Base-by-base conservation (phyloP, 2,329 filamentous ascomycete genomes). In the Phialocephala subalpina region DNA sequence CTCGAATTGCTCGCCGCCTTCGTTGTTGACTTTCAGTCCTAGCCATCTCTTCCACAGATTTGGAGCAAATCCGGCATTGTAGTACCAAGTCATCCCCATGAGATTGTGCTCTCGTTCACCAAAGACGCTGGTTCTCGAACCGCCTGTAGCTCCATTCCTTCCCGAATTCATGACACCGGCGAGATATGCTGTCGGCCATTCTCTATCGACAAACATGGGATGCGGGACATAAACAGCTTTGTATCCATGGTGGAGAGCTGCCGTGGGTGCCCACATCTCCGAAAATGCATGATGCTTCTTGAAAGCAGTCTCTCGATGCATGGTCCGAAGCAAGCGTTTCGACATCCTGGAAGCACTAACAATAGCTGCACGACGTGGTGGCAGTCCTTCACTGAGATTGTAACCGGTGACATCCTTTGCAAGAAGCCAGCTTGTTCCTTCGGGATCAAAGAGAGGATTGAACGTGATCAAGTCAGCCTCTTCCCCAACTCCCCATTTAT, bases 151-250 rank as follows among this genome's bases (percentile, higher is more conserved):
- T 16, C 91, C 92, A 75, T 93, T 92, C 38, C 85, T 85, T 22
- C 92, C 92, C 25, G 86, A 91, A 77, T 98, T 97, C 80, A 95
- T 92, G 1, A 92, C 88, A 40, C 86, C 85, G 40, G 93, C 90
- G 67, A 96, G 86, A 75, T 94, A 94, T 60, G 88, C 86, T 1
- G 87, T 85, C 0, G 94, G 94, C 95, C 95, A 98, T 73, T 88
- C 86, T 63, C 94, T 90, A 78, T 97, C 94, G 18, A 95, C 87
- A 77, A 91, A 98, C 63, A 97, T 86, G 0, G 94, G 93, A 74
- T 98, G 95, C 0, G 95, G 95, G 2, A 90, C 93, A 71, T 91
- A 97, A 16, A 97, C 94, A 42, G 93, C 94, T 81, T 97, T 98
- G 80, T 92, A 90, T 12, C 95, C 95, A 77, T 97, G 94, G 67